Evolutionary conservation across 306 rosid species (phyloP), one percentile per base, ranked within the genome.

Genomic region (Trifolium repens): DNA sequence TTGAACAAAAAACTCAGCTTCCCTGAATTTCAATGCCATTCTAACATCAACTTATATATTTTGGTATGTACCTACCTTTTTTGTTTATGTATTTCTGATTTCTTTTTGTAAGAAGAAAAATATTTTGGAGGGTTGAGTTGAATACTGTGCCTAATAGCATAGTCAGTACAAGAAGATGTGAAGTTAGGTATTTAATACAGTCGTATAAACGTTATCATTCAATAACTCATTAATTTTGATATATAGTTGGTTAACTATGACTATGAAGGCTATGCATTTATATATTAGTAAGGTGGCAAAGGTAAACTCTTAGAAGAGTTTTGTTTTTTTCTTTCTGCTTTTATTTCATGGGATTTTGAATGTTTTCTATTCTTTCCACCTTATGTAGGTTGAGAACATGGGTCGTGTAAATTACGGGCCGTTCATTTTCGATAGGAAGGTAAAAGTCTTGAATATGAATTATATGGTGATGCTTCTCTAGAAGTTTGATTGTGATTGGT

Each of bases 401-500:
- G 96, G 98, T 71, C 98, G 87, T 32, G 57, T 94, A 75, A 94
- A 94, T 80, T 91, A 91, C 11, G 97, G 98, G 67, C 80, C 84
- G 52, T 90, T 84, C 87, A 86, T 94, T 27, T 82, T 89, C 78
- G 96, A 94, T 76, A 69, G 62, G 76, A 94, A 94, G 98, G 98
- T 94, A 89, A 89, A 79, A 49, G 32, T 22, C 47, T 63, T 27
- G 67, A 62, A 74, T 63, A 69, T 50, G 57, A 50, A n/a, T n/a
- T 50, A 50, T 50, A n/a, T 32, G 70, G 73, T 40, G 67, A 50
- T 49, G 47, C 43, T 47, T 60, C 66, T 71, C 52, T 24, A 35
- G 32, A 34, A 61, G 15, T 19, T 57, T 54, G 53, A 80, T 69
- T 16, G 50, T 62, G 54, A 71, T 72, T 54, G 40, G 70, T 73